A percentile compares a stretch with the other conserved stretches of the same genome.
Conservation (phyloP, 2,329 filamentous ascomycete species). For the Clarireedia homoeocarpa region DNA sequence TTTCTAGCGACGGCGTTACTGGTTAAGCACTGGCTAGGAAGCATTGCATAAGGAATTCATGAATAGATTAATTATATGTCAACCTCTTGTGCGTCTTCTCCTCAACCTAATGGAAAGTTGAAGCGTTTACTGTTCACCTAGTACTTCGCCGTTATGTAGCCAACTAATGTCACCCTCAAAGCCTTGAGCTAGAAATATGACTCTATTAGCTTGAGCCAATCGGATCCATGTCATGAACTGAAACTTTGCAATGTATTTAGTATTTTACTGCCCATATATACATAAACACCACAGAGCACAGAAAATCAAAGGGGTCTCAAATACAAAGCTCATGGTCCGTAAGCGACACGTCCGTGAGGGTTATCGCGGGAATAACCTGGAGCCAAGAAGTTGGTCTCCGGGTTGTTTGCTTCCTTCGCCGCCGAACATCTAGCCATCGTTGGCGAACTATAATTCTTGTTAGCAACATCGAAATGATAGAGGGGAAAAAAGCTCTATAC, state of each 20-base stretch:
- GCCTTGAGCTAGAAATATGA: too few species aligned
- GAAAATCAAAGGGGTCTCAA: slow-evolving; percentile 4
- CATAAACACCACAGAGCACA: slow-evolving; percentile 26
- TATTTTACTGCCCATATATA: slow-evolving; percentile 30
- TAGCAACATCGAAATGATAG: slow-evolving; percentile 7
- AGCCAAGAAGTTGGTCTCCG: slow-evolving; percentile 73
- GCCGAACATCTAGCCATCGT: slow-evolving; percentile 98
- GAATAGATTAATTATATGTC: neutral
- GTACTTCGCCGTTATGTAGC: too few species aligned
- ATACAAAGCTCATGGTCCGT: slow-evolving; percentile 26
- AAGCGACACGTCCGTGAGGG: slow-evolving; percentile 27
- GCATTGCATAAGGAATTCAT: neutral
- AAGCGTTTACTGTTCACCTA: too few species aligned
- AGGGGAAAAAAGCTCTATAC: slow-evolving; percentile 40
- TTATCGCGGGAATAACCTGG: slow-evolving; percentile 42
- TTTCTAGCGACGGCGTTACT: slow-evolving; percentile 12
- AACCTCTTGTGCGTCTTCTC: neutral
- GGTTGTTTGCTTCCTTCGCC: slow-evolving; percentile 75
- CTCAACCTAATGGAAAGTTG: neutral
- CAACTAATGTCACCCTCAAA: too few species aligned
- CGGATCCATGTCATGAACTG: too few species aligned
- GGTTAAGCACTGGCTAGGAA: neutral
- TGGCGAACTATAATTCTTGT: slow-evolving; percentile 58
- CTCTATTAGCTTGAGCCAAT: too few species aligned
- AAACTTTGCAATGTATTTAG: slow-evolving; percentile 13